phyloP scores from a whole-genome alignment of 2,329 filamentous ascomycete species.

The Graphiopsis chlorocephala region DNA sequence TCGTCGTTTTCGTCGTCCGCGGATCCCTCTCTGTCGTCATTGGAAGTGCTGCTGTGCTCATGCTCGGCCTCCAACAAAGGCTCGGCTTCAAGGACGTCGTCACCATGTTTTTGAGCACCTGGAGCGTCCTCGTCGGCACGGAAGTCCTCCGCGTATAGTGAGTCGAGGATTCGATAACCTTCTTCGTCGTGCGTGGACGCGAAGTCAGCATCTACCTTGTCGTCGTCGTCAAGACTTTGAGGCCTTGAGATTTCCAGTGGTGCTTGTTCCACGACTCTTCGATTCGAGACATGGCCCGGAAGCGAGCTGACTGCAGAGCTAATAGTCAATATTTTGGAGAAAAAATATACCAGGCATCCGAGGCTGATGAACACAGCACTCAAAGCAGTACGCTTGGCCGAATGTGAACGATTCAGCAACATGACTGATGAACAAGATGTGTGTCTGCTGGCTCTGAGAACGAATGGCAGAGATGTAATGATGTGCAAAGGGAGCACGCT shows the following conservation, averaged over 20 bases:
- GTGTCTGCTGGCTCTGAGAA: background rate
- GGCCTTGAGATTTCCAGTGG: background rate
- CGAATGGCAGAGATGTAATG: background rate
- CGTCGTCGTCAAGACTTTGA: background rate
- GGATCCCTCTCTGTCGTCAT: background rate
- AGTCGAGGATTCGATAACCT: background rate
- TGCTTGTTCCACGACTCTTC: background rate
- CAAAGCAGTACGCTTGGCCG: background rate
- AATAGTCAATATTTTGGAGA: background rate
- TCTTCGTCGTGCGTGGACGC: background rate
- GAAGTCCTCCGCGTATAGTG: background rate
- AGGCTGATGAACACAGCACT: background rate
- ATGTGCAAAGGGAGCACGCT: background rate
- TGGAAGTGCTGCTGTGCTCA: background rate
- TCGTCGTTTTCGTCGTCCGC: background rate
- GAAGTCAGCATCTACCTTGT: background rate
- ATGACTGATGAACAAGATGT: background rate
- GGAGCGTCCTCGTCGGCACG: background rate
- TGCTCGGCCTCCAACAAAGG: background rate
- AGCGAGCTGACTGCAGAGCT: background rate
- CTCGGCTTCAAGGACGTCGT: too few species aligned
- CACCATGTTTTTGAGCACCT: background rate
- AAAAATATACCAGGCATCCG: background rate
- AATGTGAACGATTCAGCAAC: background rate
- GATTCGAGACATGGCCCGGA: background rate